Conservation (phyloP, 805 yeast species). For the Starmerella bombicola region DNA sequence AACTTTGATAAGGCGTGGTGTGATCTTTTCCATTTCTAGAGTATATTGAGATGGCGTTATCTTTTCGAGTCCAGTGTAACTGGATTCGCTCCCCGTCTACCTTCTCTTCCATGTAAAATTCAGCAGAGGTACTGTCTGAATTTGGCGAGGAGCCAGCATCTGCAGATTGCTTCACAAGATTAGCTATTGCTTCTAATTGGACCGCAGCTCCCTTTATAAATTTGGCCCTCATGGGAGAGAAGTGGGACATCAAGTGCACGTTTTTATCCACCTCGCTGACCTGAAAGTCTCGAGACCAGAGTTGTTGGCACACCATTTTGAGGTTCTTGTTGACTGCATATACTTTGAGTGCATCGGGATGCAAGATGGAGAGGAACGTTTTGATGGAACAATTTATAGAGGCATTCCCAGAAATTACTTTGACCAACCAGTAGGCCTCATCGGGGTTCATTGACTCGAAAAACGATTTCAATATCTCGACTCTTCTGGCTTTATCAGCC, state of each 20-base stretch:
- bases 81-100: slow-evolving; percentile 87
- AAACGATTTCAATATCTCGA: slow-evolving; percentile 38
- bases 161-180: background rate
- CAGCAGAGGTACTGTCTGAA: background rate
- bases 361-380: slow-evolving; percentile 50
- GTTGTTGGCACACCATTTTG: slow-evolving; percentile 44
- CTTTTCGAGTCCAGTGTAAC: slow-evolving; percentile 48
- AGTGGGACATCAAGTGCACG: slow-evolving; percentile 41
- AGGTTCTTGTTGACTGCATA: slow-evolving; percentile 55
- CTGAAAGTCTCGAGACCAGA: slow-evolving; percentile 39
- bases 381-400: slow-evolving; percentile 47
- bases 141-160: background rate
- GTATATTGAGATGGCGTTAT: slow-evolving; percentile 37
- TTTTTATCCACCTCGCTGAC: slow-evolving; percentile 34
- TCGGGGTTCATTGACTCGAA: slow-evolving; percentile 42
- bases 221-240: slow-evolving; percentile 65
- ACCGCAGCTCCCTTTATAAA: slow-evolving; percentile 41
- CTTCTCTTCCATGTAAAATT: slow-evolving; percentile 72
- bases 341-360: slow-evolving; percentile 61
- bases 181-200: slow-evolving; percentile 37
- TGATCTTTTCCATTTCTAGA: slow-evolving; percentile 65
- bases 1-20: slow-evolving; percentile 31
- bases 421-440: slow-evolving; percentile 58
- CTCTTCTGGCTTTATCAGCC: slow-evolving; percentile 31
- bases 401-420: slow-evolving; percentile 43